Base-by-base conservation (phyloP, 306 rosid species). In the Vigna radiata region DNA sequence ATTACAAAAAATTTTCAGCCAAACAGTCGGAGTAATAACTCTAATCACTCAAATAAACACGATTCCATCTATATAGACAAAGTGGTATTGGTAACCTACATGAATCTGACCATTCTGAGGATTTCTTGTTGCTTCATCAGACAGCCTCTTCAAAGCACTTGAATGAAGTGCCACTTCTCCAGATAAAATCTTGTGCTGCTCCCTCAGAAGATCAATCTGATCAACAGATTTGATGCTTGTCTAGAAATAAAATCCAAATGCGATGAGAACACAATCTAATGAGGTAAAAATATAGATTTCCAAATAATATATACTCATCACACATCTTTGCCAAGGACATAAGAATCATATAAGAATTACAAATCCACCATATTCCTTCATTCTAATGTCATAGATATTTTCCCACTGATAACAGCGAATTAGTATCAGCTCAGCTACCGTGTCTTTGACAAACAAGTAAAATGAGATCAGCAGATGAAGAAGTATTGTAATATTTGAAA, bases 81-180 rank as follows among this genome's bases (percentile, higher is more conserved):
- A 82, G 78, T 64, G 69, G 78, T 25, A 56, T 66, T 76, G 73
- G 80, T 62, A 50, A 85, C 76, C 82, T 87, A 91, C 98, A 76
- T 94, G 84, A 81, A 89, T 82, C 82, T 84, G 90, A 76, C 86
- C 88, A 79, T 85, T 87, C 78, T 88, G 87, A 68, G 97, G 97
- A 76, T 82, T 88, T 89, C 83, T 84, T 77, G 81, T 69, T 41
- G 89, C 91, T 83, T 92, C 97, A 74, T 95, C 94, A 39, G 93
- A 87, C 85, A 95, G 82, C 83, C 97, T 87, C 90, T 92, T 95
- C 86, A 95, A 83, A 79, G 96, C 85, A 78, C 98, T 90, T 72
- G 92, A 88, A 84, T 89, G 97, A 70, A 95, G 96, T 65, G 97
- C 97, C 72, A 95, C 91, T 89, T 95, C 97, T 83, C 91, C 97